These are phyloP conservation scores for Fulvia fulva DNA, from an alignment of 2,329 filamentous ascomycete genomes.

Conservation along the genomic window DNA sequence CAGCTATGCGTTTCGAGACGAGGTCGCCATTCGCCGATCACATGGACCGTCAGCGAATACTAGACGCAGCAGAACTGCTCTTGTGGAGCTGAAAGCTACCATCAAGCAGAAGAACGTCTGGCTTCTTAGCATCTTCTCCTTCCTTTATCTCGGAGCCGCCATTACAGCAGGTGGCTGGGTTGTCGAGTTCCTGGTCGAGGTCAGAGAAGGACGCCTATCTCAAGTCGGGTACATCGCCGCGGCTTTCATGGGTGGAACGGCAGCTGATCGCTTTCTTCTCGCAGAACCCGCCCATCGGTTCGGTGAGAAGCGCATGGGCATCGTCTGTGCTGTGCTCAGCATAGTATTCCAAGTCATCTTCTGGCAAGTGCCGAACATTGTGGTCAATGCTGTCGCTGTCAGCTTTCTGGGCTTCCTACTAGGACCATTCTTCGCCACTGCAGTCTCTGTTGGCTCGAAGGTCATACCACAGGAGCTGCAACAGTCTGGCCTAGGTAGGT, in stretches of 20 bases:
- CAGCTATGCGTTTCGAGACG: constrained; percentile 16
- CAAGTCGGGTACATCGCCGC: constrained; percentile 61
- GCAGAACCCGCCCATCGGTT: constrained; percentile 35
- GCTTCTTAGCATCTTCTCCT: constrained; percentile 60
- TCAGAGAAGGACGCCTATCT: constrained; percentile 54
- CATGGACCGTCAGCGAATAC: constrained; percentile 3
- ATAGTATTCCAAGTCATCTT: constrained; percentile 57
- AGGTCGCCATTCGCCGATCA: not conserved
- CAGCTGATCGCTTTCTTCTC: constrained; percentile 45
- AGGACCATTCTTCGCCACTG: constrained; percentile 57
- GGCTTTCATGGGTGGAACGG: constrained; percentile 55
- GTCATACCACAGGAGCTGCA: constrained; percentile 49
- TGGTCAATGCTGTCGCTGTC: constrained; percentile 52
- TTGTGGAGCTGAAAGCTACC: constrained; percentile 44
- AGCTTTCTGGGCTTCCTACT: constrained; percentile 56
- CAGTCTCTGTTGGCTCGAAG: constrained; percentile 52
- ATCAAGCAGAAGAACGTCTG: constrained; percentile 50
- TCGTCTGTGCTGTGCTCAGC: constrained; percentile 51
- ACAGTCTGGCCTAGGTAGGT: constrained; percentile 46
- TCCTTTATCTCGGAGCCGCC: constrained; percentile 56
- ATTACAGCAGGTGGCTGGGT: constrained; percentile 51
- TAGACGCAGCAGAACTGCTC: constrained; percentile 28
- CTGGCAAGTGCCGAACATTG: constrained; percentile 49
- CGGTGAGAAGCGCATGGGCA: constrained; percentile 56
- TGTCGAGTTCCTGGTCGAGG: constrained; percentile 60